Percentiles rank a stretch among this genome's conserved stretches.
Conservation (phyloP, 257 asterid species). For the Solanum chilense region DNA sequence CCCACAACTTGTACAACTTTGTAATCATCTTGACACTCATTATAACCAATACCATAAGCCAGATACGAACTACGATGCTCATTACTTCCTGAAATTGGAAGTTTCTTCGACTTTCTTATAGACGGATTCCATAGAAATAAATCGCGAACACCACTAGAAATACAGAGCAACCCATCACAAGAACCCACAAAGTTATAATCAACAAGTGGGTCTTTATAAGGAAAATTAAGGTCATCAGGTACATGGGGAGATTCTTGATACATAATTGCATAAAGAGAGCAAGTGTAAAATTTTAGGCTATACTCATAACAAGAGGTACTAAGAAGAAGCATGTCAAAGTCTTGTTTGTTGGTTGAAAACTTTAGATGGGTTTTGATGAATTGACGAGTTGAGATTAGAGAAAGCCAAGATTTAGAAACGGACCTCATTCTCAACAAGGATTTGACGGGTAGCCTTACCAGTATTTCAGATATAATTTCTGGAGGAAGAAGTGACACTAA, state of each 20-base stretch:
- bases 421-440: constrained; percentile 28
- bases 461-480: constrained; percentile 34
- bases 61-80: background rate
- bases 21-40: background rate
- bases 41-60: background rate
- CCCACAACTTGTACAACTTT: background rate
- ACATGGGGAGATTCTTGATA: background rate
- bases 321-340: background rate
- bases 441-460: constrained; percentile 28
- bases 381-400: constrained; percentile 20
- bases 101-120: background rate
- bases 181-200: background rate
- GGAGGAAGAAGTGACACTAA: constrained; percentile 22
- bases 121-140: background rate
- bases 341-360: background rate
- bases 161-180: background rate
- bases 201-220: background rate
- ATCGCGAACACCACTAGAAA: background rate
- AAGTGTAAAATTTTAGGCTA: background rate
- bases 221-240: background rate
- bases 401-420: constrained; percentile 43
- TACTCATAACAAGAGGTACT: background rate
- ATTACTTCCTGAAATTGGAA: background rate
- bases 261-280: background rate
- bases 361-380: constrained; percentile 28